Conservation (phyloP, 805 yeast genomes). For the Monosporozyma servazzii region DNA sequence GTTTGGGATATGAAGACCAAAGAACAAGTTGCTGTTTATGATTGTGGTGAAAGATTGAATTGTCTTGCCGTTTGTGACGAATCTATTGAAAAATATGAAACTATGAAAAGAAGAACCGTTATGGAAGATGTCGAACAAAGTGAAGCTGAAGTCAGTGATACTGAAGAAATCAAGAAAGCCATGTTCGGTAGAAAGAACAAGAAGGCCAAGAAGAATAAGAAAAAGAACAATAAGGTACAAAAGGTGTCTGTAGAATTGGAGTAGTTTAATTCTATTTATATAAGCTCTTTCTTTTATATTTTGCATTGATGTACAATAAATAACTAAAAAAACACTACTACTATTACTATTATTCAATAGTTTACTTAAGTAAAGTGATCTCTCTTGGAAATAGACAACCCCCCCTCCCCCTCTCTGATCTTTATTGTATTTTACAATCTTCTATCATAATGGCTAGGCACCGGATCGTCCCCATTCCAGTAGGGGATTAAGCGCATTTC, state of each 20-base stretch:
- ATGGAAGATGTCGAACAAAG: constrained; percentile 48
- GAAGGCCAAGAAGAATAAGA: constrained; percentile 35
- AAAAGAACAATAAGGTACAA: constrained; percentile 32
- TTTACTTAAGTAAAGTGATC: too few relatives aligned
- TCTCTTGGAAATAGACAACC: too few relatives aligned
- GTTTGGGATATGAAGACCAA: constrained; percentile 67
- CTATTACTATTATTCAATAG: too few relatives aligned
- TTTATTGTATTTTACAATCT: too few relatives aligned
- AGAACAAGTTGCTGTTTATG: constrained; percentile 85
- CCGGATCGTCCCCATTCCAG: too few relatives aligned
- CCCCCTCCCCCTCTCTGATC: too few relatives aligned
- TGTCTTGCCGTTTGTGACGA: constrained; percentile 76
- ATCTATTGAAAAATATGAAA: constrained; percentile 58
- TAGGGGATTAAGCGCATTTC: too few relatives aligned
- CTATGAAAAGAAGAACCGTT: constrained; percentile 55
- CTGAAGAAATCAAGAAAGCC: constrained; percentile 51
- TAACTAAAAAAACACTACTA: too few relatives aligned
- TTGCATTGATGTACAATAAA: not conserved
- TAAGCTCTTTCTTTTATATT: too few relatives aligned
- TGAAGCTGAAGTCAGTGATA: constrained; percentile 62
- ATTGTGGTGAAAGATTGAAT: constrained; percentile 82
- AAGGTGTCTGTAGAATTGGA: constrained; percentile 51
- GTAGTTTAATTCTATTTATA: constrained; percentile 16
- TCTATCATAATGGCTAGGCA: too few relatives aligned
- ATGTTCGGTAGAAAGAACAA: constrained; percentile 41